Evolutionary conservation across 345 rosid species (phyloP), one percentile per base, ranked within the genome.

Genomic region (Gossypium ekmanianum): DNA sequence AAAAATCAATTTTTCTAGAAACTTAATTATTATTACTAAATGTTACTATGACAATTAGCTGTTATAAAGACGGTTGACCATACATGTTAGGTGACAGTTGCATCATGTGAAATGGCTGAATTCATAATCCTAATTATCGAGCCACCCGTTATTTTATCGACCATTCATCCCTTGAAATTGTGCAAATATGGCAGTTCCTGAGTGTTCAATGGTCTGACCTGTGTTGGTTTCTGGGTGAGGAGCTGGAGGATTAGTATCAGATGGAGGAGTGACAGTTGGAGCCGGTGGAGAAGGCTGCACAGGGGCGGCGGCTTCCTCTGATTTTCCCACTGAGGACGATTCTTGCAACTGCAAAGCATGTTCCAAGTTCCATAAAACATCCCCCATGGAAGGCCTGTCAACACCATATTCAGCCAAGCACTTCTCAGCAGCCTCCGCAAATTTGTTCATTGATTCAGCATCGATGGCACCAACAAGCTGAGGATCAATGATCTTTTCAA

Each of bases 261-360:
- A 47, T 7, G 85, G 59, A 51, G 79, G 61, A 66, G 79, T 10
- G 72, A 74, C 13, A 39, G 84, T 54, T 45, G 88, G 61, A 61
- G 79, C 67, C 55, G 16, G 61, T 12, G 47, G 55, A 62, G 71
- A 76, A 61, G 87, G 59, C 16, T 13, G n/a, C 4, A 14, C 56
- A 55, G 78, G 41, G 6, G 81, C 47, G 9, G 78, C 77, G 20
- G 61, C 77, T 74, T 89, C 94, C 34, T 87, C 90, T 1, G 81
- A 69, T 78, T 87, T 84, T 13, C 89, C 92, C 47, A 80, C 78
- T 8, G 90, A 27, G 72, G 82, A 90, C 1, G 91, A 82, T 76
- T 90, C 94, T 77, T 91, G 94, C 67, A 91, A 86, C 83, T 91
- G 97, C 75, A 91, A 78, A 29, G 97, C 94, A 78, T 85, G 88